phyloP scores from a whole-genome alignment of 73 alveolate genomes.

The Tetrahymena malaccensis region DNA sequence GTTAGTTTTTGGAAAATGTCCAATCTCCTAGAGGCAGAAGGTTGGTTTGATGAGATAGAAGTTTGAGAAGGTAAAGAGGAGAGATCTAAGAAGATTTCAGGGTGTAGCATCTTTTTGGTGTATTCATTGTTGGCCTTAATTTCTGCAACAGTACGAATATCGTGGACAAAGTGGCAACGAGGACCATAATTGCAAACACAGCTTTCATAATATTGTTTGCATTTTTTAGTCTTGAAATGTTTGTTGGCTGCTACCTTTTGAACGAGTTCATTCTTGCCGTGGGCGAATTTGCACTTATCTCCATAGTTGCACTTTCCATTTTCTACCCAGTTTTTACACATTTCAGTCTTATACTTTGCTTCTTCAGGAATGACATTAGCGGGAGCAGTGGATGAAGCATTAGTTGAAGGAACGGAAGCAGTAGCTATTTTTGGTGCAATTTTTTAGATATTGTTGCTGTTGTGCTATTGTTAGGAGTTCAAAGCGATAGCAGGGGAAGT shows the following conservation, averaged over 20 bases:
- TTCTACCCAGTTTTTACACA: slow-evolving; percentile 93
- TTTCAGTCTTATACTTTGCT: slow-evolving; percentile 84
- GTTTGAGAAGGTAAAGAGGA: background rate
- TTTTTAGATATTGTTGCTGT: background rate
- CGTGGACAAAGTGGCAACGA: slow-evolving; percentile 88
- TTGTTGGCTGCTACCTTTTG: slow-evolving; percentile 51
- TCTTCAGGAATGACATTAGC: background rate
- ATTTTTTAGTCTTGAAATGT: slow-evolving; percentile 72
- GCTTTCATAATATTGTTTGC: slow-evolving; percentile 21
- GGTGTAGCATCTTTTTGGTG: background rate
- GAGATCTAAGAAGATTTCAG: background rate
- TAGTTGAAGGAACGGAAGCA: background rate
- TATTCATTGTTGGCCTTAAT: slow-evolving; percentile 4
- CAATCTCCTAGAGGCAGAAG: background rate
- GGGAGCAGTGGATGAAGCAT: background rate
- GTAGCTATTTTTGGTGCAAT: background rate
- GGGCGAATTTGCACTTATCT: slow-evolving; percentile 88
- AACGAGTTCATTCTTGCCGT: slow-evolving; percentile 74
- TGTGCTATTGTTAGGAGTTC: background rate
- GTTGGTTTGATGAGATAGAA: background rate
- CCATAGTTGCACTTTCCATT: slow-evolving; percentile 81
- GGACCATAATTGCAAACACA: slow-evolving; percentile 85
- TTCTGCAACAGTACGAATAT: slow-evolving; percentile 68
- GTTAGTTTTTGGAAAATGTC: background rate
- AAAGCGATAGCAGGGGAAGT: background rate